Conservation (phyloP, 495 filamentous ascomycete genomes). For the Bryoglossum gracile region DNA sequence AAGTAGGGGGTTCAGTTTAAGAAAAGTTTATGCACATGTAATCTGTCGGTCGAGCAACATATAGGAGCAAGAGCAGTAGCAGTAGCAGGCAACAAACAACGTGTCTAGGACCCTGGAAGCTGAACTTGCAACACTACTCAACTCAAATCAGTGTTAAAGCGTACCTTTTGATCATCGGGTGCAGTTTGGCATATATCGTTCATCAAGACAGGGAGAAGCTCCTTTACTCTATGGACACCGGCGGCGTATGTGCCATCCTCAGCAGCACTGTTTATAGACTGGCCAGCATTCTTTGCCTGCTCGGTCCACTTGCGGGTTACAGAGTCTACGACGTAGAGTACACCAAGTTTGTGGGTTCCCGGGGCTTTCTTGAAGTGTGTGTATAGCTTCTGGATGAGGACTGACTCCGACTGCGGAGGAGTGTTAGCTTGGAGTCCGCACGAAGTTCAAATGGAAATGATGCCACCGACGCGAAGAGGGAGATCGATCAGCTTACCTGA, state of each 20-base stretch:
- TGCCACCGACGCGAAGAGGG: neutral
- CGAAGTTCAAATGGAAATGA: neutral
- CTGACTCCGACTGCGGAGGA: conserved; percentile 75
- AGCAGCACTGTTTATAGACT: conserved; percentile 67
- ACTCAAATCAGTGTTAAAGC: conserved; percentile 37
- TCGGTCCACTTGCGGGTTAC: conserved; percentile 98
- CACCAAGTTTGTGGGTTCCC: conserved; percentile 92
- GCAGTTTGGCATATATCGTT: conserved; percentile 86
- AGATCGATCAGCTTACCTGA: conserved; percentile 59
- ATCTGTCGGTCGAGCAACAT: neutral
- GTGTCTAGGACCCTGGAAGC: conserved; percentile 1
- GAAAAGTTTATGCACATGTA: neutral
- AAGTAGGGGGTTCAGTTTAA: conserved; percentile 23
- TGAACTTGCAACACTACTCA: conserved; percentile 4
- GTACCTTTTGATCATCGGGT: conserved; percentile 98
- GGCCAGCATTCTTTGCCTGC: conserved; percentile 77
- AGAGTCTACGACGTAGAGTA: conserved; percentile 99
- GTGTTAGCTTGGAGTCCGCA: conserved; percentile 22
- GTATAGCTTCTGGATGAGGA: conserved; percentile 92
- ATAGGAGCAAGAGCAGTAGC: neutral
- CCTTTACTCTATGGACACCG: conserved; percentile 93
- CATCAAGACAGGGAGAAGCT: conserved; percentile 88
- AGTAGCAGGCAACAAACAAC: neutral
- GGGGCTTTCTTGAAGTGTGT: conserved; percentile 96
- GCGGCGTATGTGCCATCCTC: conserved; percentile 89